Base-by-base conservation (phyloP, 768 basidiomycete genomes). In the Cystobasidium onofrii region DNA sequence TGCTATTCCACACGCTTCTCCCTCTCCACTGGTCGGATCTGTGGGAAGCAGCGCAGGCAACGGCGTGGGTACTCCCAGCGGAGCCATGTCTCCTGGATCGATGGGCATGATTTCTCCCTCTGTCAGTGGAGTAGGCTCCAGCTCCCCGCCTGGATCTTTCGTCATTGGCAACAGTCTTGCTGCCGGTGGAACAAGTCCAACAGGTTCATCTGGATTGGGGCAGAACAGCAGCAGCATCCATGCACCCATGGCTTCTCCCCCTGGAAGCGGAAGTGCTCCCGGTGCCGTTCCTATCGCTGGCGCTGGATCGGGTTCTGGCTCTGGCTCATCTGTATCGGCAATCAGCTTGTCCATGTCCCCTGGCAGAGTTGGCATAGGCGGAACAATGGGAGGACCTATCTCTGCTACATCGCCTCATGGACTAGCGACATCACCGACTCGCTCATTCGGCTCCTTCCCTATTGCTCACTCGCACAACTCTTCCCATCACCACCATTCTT, bases 1-100 rank as follows among this genome's bases (percentile, higher is more conserved):
- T 71, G 75, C 76, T 66, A 78, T 80, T 73, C 78, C 70, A 18
- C 75, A 75, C 41, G 66, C 74, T 1, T 75, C 74, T 20, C 69
- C 74, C 23, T 41, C 69, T 1, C 69, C 69, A 34, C 33, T 36
- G 9, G 69, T 31, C 10, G 69, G 54, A 46, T 43, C 43, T 10
- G 12, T 7, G 29, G 34, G 27, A 20, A 33, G n/a, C 31, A 57
- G 23, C 20, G 29, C 20, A 9, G 33, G n/a, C 39, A 64, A 39
- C n/a, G 63, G 63, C 39, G 12, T 27, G 7, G 33, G 33, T 23
- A 34, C 29, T 2, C 25, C 33, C 17, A 20, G 57, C 31, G 57
- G 54, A 10, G 54, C n/a, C 54, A 23, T 29, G 20, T 55, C 54
- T 7, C 54, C 54, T 7, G 54, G 54, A 12, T 55, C 54, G 23